phyloP scores from a whole-genome alignment of 345 rosid species.

The Leavenworthia alabamica region DNA sequence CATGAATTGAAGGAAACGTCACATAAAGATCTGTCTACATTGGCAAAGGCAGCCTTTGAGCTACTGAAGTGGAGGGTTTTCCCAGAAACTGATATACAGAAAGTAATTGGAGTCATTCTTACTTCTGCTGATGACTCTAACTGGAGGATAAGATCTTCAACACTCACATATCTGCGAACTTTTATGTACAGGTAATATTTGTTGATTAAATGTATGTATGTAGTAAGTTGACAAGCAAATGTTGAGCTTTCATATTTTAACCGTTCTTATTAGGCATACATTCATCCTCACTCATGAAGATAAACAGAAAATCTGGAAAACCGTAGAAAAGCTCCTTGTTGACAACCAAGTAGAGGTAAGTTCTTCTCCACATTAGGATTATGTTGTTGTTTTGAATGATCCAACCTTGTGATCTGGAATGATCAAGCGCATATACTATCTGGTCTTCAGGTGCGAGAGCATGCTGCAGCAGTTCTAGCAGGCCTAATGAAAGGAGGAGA shows the following conservation, averaged over 20 bases:
- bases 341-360: conserved; percentile 99
- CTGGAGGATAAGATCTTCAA: conserved; percentile 97
- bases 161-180: conserved; percentile 78
- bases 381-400: not conserved
- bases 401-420: not conserved
- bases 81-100: conserved; percentile 71
- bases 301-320: conserved; percentile 73
- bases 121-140: conserved; percentile 69
- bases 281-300: conserved; percentile 64
- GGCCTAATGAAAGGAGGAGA: conserved; percentile 96
- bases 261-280: conserved; percentile 56
- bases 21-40: conserved; percentile 82
- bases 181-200: conserved; percentile 84
- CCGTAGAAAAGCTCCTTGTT: conserved; percentile 69
- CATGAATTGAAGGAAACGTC: conserved; percentile 91
- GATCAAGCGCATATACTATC: not conserved
- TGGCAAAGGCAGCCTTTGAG: conserved; percentile 96
- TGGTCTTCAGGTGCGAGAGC: conserved; percentile 79
- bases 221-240: conserved; percentile 14
- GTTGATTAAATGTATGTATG: not conserved
- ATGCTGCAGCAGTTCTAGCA: conserved; percentile 94
- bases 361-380: conserved; percentile 1
- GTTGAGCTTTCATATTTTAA: not conserved
- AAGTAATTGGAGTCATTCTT: conserved; percentile 62
- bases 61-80: conserved; percentile 88